phyloP scores from a whole-genome alignment of 2,329 filamentous ascomycete genomes.

The Paecilomyces sp. region DNA sequence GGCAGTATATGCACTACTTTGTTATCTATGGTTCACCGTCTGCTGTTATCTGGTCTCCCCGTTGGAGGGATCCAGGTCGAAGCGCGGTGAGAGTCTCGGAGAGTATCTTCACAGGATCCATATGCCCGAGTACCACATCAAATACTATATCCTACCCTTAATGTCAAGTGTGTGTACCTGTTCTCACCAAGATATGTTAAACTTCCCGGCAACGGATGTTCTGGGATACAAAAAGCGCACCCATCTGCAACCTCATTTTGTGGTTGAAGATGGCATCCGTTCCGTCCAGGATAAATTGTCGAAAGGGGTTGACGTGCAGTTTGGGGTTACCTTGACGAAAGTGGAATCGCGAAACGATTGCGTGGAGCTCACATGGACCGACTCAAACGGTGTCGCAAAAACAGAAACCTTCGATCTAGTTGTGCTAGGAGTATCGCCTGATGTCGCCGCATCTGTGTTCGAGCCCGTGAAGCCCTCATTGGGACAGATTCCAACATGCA shows the following conservation, averaged over 20 bases:
- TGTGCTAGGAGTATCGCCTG: conserved; percentile 49
- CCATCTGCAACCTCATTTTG: conserved; percentile 13
- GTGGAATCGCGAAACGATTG: conserved; percentile 3
- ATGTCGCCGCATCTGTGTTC: conserved; percentile 46
- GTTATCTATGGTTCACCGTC: conserved; percentile 48
- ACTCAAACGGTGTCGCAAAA: conserved; percentile 2
- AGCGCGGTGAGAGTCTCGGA: conserved; percentile 37
- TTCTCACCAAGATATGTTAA: conserved; percentile 13
- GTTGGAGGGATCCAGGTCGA: conserved; percentile 5
- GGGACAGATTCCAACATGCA: conserved; percentile 40
- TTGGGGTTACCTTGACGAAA: conserved; percentile 6
- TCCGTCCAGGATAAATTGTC: conserved; percentile 9
- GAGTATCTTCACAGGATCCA: conserved; percentile 46
- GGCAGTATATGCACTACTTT: conserved; percentile 38
- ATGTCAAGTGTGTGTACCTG: conserved; percentile 42
- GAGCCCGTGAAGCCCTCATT: conserved; percentile 33
- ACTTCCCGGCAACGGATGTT: conserved; percentile 14
- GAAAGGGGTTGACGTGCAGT: conserved; percentile 6
- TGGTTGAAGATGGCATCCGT: conserved; percentile 12
- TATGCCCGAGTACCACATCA: conserved; percentile 41
- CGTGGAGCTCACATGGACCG: conserved; percentile 4
- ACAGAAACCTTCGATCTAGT: conserved; percentile 44
- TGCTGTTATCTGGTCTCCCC: conserved; percentile 46
- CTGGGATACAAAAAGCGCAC: conserved; percentile 14
- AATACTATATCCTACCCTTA: conserved; percentile 48